Evolutionary conservation across 768 basidiomycete genomes (phyloP).

Genomic region (Xerocomus spinulosus): DNA sequence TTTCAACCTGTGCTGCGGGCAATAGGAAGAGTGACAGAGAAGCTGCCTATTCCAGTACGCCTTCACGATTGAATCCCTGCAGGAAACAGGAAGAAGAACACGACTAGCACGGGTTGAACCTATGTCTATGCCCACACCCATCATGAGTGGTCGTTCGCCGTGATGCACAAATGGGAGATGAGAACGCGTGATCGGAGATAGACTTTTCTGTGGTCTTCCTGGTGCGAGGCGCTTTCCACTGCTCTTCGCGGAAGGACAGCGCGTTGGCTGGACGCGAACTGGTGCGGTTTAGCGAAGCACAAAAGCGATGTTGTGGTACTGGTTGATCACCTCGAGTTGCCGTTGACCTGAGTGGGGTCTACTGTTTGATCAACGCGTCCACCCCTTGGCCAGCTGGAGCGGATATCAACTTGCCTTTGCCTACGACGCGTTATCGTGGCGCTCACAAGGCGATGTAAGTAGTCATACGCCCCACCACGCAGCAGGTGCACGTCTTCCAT

Average conservation of each 20-base stretch:
- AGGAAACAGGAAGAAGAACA: conserved; percentile 8
- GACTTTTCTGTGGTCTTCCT: conserved; percentile 18
- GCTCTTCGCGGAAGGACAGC: conserved; percentile 8
- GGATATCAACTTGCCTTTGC: neutral
- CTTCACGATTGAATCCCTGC: conserved; percentile 10
- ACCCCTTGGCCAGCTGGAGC: neutral
- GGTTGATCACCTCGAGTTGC: no score
- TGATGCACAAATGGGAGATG: conserved; percentile 40
- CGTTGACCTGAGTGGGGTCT: no score
- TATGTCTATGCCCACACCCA: conserved; percentile 43
- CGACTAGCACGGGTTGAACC: conserved; percentile 1
- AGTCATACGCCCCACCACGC: neutral
- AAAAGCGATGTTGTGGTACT: neutral
- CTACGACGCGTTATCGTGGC: neutral
- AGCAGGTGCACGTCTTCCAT: conserved; percentile 20
- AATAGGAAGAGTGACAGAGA: conserved; percentile 9
- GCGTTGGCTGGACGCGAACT: conserved; percentile 5
- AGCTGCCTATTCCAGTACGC: conserved; percentile 14
- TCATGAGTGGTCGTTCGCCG: conserved; percentile 52
- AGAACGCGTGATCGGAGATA: conserved; percentile 28
- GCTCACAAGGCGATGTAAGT: conserved; percentile 12
- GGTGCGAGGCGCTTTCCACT: neutral
- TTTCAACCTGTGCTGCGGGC: conserved; percentile 12
- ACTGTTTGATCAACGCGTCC: neutral
- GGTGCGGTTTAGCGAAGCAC: neutral